Percentiles rank a stretch among this genome's conserved stretches.
Conservation (phyloP, 2,329 filamentous ascomycete genomes). For the Truncatella angustata region DNA sequence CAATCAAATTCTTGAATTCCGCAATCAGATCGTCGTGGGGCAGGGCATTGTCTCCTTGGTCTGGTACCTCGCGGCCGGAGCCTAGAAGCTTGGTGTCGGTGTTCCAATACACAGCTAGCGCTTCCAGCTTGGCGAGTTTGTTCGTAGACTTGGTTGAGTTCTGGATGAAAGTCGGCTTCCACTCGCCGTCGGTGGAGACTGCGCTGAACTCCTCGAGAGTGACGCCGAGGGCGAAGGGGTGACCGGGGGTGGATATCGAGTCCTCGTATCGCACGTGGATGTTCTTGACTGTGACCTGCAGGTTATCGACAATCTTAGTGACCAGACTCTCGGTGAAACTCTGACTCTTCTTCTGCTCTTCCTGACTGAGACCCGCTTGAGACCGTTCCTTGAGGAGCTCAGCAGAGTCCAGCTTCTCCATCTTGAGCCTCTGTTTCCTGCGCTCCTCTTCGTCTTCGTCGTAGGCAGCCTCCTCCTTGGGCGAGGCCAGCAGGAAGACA, state of each 20-base stretch:
- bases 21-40: constrained; percentile 75
- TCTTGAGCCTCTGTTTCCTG: constrained; percentile 87
- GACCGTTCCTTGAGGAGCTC: constrained; percentile 91
- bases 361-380: constrained; percentile 87
- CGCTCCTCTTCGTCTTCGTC: constrained; percentile 89
- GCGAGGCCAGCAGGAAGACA: constrained; percentile 92
- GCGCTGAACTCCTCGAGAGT: constrained; percentile 97
- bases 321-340: constrained; percentile 94
- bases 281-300: constrained; percentile 97
- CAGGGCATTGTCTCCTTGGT: constrained; percentile 57
- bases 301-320: constrained; percentile 96
- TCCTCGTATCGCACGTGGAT: constrained; percentile 99
- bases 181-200: constrained; percentile 90
- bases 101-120: constrained; percentile 96
- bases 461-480: constrained; percentile 92
- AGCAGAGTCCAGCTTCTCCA: constrained; percentile 96
- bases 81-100: constrained; percentile 86
- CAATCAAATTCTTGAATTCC: constrained; percentile 77
- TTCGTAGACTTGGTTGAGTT: constrained; percentile 80
- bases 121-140: constrained; percentile 88
- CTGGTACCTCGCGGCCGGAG: constrained; percentile 70
- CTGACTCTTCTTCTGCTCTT: constrained; percentile 96
- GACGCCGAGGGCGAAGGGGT: constrained; percentile 89
- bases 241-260: constrained; percentile 88
- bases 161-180: constrained; percentile 95